Evolutionary conservation across 1,284 basidiomycete species (phyloP).

Genomic region (Sphagnurus paluster): DNA sequence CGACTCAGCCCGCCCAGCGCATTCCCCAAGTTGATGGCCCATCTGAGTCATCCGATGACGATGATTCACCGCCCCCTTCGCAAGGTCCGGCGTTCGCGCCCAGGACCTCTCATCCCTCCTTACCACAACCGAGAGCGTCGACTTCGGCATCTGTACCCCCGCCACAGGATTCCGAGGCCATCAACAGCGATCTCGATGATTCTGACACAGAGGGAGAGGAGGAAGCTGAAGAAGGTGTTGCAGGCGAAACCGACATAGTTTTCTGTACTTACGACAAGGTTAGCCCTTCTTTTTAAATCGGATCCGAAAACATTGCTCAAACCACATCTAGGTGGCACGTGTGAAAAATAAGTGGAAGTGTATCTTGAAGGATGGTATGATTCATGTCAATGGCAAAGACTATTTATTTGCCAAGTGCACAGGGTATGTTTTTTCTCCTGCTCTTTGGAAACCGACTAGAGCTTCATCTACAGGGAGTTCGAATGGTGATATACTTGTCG

Average conservation of each 20-base stretch:
- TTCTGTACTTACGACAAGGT: slow-evolving; percentile 99
- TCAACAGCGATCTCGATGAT: slow-evolving; percentile 96
- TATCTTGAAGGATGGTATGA: slow-evolving; percentile 98
- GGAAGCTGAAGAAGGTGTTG: slow-evolving; percentile 63
- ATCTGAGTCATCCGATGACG: slow-evolving; percentile 58
- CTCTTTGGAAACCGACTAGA: not conserved
- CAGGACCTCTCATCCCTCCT: slow-evolving; percentile 56
- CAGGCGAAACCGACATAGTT: slow-evolving; percentile 86
- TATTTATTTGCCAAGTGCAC: slow-evolving; percentile 98
- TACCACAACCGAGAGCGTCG: slow-evolving; percentile 46
- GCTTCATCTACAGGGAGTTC: slow-evolving; percentile 38
- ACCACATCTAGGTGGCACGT: slow-evolving; percentile 74
- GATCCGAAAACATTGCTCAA: slow-evolving; percentile 1
- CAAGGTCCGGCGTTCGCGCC: slow-evolving; percentile 61
- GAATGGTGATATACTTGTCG: slow-evolving; percentile 38
- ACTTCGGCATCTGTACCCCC: slow-evolving; percentile 33
- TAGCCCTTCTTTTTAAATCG: slow-evolving; percentile 10
- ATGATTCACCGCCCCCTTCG: slow-evolving; percentile 55
- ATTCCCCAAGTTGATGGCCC: slow-evolving; percentile 73
- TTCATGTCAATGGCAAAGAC: slow-evolving; percentile 95
- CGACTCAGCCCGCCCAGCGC: slow-evolving; percentile 34
- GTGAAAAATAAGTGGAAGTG: slow-evolving; percentile 99
- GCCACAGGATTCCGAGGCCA: slow-evolving; percentile 71
- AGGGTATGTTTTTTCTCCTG: slow-evolving; percentile 50
- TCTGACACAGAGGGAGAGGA: slow-evolving; percentile 83